Base-by-base conservation (phyloP, 2,329 filamentous ascomycete species). In the Daldinia sp. region DNA sequence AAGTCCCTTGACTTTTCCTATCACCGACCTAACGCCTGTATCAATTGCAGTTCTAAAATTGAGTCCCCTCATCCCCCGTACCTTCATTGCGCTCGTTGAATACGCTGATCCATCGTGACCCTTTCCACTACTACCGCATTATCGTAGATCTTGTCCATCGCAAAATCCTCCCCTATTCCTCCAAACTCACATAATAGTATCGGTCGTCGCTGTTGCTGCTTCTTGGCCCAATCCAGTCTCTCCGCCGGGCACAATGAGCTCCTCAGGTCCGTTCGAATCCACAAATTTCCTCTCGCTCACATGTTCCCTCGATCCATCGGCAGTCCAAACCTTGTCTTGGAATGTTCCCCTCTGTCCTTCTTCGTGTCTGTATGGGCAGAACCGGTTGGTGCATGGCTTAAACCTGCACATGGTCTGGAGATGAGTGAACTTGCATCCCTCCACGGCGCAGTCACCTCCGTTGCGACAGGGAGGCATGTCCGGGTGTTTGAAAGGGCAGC, bases 211-310 rank as follows among this genome's bases (percentile, higher is more conserved):
- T 35, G 70, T 70, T 35, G 71, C 58, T 25, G 82, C 83, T 37
- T 78, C 77, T 62, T 77, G 78, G 65, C 74, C 72, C 10, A 71
- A 74, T 43, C 63, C 72, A 37, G 77, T 77, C 25, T 74, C 73
- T 19, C 79, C 52, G 23, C 75, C 84, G 0, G 91, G 88, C 62
- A 92, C 84, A 64, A 96, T 87, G 52, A 92, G 79, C 78, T 96
- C 92, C 74, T 92, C 89, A 25, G 82, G 80, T 4, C 79, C 84
- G 9, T 83, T 81, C 48, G 92, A 89, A 60, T 92, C 88, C 51
- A 94, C 88, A 79, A 97, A 97, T 74, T 92, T 94, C 71, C 94
- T 85, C 77, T 97, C 92, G 73, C 93, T 96, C 50, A 96, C 88
- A 76, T 96, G 92, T 59, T 86, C 81, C 69, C 83, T 85, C 25